Percentiles rank a stretch among this genome's conserved stretches.
phyloP scores from a whole-genome alignment of 2,329 filamentous ascomycete genomes.

The Verticillium zaregamsianum region DNA sequence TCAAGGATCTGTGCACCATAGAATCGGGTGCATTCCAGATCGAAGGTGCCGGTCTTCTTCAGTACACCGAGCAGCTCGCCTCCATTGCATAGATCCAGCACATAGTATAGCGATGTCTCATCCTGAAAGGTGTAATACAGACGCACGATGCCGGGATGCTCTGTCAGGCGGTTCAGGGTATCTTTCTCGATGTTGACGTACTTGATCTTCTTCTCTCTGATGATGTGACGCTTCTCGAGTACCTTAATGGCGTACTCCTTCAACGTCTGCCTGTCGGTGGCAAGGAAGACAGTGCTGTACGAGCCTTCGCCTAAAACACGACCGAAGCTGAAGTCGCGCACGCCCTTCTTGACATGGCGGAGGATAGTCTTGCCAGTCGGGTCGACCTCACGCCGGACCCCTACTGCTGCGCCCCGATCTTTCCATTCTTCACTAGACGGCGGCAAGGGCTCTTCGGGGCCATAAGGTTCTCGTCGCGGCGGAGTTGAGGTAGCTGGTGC shows the following conservation, averaged over 20 bases:
- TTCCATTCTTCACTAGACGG: conserved; percentile 89
- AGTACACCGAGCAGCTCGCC: conserved; percentile 89
- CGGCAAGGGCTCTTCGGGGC: conserved; percentile 37
- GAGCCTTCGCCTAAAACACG: conserved; percentile 90
- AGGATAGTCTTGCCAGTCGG: conserved; percentile 76
- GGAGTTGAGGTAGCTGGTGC: conserved; percentile 41
- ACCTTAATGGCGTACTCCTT: conserved; percentile 99
- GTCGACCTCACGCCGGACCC: conserved; percentile 78
- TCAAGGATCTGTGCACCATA: conserved; percentile 96
- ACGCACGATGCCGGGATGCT: conserved; percentile 93
- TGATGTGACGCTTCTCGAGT: conserved; percentile 96
- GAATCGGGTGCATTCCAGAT: conserved; percentile 89
- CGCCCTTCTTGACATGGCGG: conserved; percentile 89
- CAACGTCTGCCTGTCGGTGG: conserved; percentile 86
- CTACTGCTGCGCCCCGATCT: conserved; percentile 86
- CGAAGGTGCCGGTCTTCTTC: conserved; percentile 92
- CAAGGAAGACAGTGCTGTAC: conserved; percentile 92
- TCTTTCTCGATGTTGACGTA: conserved; percentile 99
- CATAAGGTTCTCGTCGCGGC: conserved; percentile 22
- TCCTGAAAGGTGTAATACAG: conserved; percentile 99
- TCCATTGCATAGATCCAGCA: conserved; percentile 86
- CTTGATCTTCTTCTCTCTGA: conserved; percentile 99
- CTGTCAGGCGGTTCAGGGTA: conserved; percentile 90
- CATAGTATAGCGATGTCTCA: conserved; percentile 92
- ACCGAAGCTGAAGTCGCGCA: conserved; percentile 94